Evolutionary conservation across 805 yeast genomes (phyloP).

Genomic region (Wickerhamomyces ciferrii): DNA sequence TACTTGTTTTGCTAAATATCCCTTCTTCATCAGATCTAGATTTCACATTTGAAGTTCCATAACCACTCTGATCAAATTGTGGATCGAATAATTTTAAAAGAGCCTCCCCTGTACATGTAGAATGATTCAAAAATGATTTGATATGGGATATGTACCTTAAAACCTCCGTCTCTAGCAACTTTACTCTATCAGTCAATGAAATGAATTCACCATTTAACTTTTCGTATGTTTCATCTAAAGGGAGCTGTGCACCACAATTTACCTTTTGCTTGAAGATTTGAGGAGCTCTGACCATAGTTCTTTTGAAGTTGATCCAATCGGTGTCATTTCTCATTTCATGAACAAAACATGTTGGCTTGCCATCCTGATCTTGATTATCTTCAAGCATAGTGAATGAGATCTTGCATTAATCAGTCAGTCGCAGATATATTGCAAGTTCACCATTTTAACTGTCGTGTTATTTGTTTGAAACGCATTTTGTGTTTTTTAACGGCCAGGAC

Average conservation of each 20-base stretch:
- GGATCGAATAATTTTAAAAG: conserved; percentile 9
- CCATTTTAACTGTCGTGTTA: too few relatives aligned
- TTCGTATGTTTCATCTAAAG: conserved; percentile 40
- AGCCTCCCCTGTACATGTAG: conserved; percentile 2
- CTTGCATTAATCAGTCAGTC: too few relatives aligned
- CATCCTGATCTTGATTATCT: not conserved
- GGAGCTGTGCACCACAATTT: conserved; percentile 58
- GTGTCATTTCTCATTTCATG: conserved; percentile 20
- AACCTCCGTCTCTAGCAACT: conserved; percentile 11
- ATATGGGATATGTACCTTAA: conserved; percentile 2
- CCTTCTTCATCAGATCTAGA: not conserved
- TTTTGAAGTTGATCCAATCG: conserved; percentile 41
- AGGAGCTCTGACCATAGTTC: conserved; percentile 81
- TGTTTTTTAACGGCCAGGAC: too few relatives aligned
- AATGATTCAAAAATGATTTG: conserved; percentile 4
- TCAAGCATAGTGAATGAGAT: too few relatives aligned
- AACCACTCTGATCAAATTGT: not conserved
- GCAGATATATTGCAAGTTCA: too few relatives aligned
- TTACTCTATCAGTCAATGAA: conserved; percentile 1
- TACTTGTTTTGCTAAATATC: not conserved
- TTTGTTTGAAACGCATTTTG: too few relatives aligned
- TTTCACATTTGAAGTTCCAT: too few relatives aligned
- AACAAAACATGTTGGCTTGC: conserved; percentile 8
- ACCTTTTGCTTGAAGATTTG: conserved; percentile 84
- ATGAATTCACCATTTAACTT: conserved; percentile 1